phyloP scores from a whole-genome alignment of 495 filamentous ascomycete species.

The Tuber brumale region DNA sequence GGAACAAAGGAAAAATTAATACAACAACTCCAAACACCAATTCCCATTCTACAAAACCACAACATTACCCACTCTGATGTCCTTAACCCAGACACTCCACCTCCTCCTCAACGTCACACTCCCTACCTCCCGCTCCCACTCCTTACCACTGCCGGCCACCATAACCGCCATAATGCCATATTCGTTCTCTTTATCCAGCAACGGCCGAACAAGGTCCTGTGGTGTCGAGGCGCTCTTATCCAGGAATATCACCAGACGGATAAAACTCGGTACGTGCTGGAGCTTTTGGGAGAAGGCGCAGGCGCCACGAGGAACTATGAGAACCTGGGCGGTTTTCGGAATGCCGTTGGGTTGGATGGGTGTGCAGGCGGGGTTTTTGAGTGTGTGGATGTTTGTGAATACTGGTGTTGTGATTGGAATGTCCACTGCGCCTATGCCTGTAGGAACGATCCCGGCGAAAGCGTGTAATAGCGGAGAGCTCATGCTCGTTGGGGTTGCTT shows the following conservation, averaged over 20 bases:
- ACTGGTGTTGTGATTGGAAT: slow-evolving; percentile 38
- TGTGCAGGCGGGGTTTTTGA: slow-evolving; percentile 59
- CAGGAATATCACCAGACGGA: slow-evolving; percentile 79
- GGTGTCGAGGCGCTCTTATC: slow-evolving; percentile 55
- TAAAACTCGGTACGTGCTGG: slow-evolving; percentile 63
- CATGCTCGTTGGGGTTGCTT: slow-evolving; percentile 30
- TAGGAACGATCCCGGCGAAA: slow-evolving; percentile 50
- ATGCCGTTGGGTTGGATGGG: slow-evolving; percentile 56
- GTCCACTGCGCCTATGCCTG: slow-evolving; percentile 51
- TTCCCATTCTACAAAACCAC: slow-evolving; percentile 53
- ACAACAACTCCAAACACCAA: slow-evolving; percentile 2
- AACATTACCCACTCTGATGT: slow-evolving; percentile 70
- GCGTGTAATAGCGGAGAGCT: slow-evolving; percentile 27
- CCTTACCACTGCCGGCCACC: slow-evolving; percentile 67
- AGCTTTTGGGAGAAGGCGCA: slow-evolving; percentile 83
- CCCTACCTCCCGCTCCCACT: slow-evolving; percentile 55
- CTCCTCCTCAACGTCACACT: slow-evolving; percentile 66
- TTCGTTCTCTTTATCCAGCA: slow-evolving; percentile 73
- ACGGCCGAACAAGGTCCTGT: slow-evolving; percentile 56
- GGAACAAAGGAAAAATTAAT: not conserved
- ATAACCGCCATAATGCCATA: slow-evolving; percentile 76
- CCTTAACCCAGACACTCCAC: slow-evolving; percentile 76
- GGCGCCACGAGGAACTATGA: slow-evolving; percentile 75
- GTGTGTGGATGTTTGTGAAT: slow-evolving; percentile 56
- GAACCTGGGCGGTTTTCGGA: slow-evolving; percentile 52